Base-by-base conservation (phyloP, 2,329 filamentous ascomycete genomes). In the Penicillium sp. region DNA sequence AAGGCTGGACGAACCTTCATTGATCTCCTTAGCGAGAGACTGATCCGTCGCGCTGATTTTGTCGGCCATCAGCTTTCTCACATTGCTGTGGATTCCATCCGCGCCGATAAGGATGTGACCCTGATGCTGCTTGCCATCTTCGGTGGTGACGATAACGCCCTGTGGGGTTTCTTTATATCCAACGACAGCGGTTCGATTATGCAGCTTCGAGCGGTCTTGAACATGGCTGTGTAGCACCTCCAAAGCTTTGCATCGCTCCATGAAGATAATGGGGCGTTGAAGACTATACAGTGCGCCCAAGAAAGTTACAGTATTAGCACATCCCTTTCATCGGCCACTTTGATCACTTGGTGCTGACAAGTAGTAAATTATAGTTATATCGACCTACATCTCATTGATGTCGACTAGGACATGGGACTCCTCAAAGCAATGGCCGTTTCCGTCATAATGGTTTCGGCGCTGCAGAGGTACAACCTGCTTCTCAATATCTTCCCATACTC, bases 41-140 rank as follows among this genome's bases (percentile, higher is more conserved):
- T 43, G 27, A 44, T 52, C 17, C 4, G 15, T 36, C 27, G 4
- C 19, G 15, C 58, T 56, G n/a, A 61, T 57, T 38, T 61, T 52
- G 1, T 63, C 53, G n/a, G 62, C 60, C 68, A 78, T 73, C 27
- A 70, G 60, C 7, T 59, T 53, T 5, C 74, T 68, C 12, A 72
- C 69, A 44, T 61, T 70, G 61, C 75, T 77, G 58, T 76, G 72
- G 4, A 73, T 72, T 35, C 77, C 77, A 39, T 79, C 77, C 7
- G 75, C 73, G 9, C 75, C 77, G 15, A 78, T 63, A 6, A 75
- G 61, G 9, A 79, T 59, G 50, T 71, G 63, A 0, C 73, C 75
- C 0, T 63, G 23, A 54, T 73, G 71, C 3, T 65, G 41, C 2
- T 66, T 65, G 15, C 75, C 74, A 53, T 77, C 71, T 0, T 60